phyloP scores from a whole-genome alignment of 257 asterid genomes.

The Primulina eburnea region DNA sequence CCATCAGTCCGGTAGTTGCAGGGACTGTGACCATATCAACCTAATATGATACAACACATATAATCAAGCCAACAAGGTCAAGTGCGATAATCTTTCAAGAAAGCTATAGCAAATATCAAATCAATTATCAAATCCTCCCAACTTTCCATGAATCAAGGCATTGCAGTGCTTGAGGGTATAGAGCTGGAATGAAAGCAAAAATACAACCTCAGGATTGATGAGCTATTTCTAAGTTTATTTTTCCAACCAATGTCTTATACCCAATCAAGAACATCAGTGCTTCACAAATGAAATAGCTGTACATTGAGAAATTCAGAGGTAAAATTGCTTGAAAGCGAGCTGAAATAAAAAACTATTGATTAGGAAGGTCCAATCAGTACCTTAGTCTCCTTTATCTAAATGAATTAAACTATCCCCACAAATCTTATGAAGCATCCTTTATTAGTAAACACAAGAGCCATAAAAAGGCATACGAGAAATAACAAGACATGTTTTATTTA shows the following conservation, averaged over 20 bases:
- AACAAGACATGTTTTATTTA: not conserved
- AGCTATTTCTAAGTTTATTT: not conserved
- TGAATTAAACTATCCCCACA: not conserved
- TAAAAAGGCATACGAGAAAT: not conserved
- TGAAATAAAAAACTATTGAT: not conserved
- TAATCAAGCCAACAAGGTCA: not conserved
- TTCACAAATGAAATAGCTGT: not conserved
- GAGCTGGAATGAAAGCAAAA: not conserved
- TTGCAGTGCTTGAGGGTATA: not conserved
- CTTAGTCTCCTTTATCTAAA: not conserved
- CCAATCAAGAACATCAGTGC: not conserved
- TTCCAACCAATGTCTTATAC: not conserved
- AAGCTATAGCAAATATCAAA: not conserved
- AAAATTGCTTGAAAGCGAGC: not conserved
- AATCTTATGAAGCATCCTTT: not conserved
- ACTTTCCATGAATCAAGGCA: not conserved
- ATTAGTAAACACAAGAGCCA: not conserved
- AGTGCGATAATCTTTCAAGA: not conserved
- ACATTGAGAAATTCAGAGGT: not conserved
- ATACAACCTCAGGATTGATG: not conserved
- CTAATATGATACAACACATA: constrained; percentile 29
- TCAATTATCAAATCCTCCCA: too few relatives aligned
- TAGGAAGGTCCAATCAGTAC: not conserved
- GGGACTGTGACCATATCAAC: constrained; percentile 92
- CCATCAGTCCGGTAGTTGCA: constrained; percentile 87